These are phyloP conservation scores for Sphagnum tenellum DNA, from an alignment of 225 moss, liverwort and hornwort species.

Conservation along the genomic window DNA sequence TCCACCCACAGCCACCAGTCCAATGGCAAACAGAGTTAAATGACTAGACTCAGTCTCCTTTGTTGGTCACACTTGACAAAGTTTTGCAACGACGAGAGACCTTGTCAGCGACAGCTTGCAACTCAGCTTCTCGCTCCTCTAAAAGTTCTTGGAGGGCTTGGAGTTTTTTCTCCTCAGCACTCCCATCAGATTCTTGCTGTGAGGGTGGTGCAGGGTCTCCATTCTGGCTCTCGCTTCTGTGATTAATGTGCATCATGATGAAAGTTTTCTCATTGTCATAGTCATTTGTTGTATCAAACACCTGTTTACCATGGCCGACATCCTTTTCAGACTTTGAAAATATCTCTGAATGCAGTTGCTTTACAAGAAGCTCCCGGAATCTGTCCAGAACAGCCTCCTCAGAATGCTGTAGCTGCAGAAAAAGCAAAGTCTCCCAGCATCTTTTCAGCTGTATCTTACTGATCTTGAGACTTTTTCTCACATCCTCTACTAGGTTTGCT, in stretches of 20 bases:
- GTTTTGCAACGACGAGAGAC: conserved; percentile 42
- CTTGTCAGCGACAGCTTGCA: conserved; percentile 66
- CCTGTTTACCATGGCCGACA: conserved; percentile 48
- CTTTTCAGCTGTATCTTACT: conserved; percentile 71
- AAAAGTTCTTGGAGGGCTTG: conserved; percentile 60
- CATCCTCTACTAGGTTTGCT: conserved; percentile 34
- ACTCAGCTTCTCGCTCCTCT: conserved; percentile 63
- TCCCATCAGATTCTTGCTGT: conserved; percentile 37
- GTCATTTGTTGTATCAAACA: conserved; percentile 59
- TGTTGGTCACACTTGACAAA: not conserved
- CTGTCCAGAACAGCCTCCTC: conserved; percentile 51
- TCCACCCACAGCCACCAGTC: no score
- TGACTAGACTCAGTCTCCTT: no score
- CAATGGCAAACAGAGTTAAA: no score
- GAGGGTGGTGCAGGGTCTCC: conserved; percentile 1
- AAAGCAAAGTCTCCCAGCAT: conserved; percentile 88
- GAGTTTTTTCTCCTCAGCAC: conserved; percentile 45
- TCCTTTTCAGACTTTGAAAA: conserved; percentile 54
- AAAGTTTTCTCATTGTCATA: conserved; percentile 77
- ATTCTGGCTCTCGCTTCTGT: conserved; percentile 7
- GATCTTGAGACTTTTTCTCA: conserved; percentile 55
- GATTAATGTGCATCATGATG: conserved; percentile 46
- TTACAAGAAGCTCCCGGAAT: conserved; percentile 66
- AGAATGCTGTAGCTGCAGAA: conserved; percentile 49
- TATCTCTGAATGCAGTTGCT: conserved; percentile 65